These are phyloP conservation scores for Quercus glauca DNA, from an alignment of 306 rosid species.

Conservation along the genomic window DNA sequence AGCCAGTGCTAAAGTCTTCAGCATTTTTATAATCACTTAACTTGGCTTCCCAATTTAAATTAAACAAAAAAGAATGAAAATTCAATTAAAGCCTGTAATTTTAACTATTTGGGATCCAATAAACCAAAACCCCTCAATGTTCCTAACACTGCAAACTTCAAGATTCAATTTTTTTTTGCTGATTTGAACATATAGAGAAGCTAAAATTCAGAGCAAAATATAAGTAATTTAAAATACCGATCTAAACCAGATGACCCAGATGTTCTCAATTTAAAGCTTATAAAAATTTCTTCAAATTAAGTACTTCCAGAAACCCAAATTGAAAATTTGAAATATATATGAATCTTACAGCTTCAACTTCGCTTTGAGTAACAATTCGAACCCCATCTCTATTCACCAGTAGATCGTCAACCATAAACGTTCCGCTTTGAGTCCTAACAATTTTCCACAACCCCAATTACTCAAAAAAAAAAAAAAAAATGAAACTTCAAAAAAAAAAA, in stretches of 20 bases:
- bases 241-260: too few species aligned
- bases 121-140: too few species aligned
- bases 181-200: neutral
- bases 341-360: constrained; percentile 71
- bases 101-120: too few species aligned
- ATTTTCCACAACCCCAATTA: constrained; percentile 30
- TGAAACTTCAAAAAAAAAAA: neutral
- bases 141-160: too few species aligned
- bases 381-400: constrained; percentile 92
- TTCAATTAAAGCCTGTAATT: neutral
- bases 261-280: neutral
- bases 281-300: neutral
- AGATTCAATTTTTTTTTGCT: too few species aligned
- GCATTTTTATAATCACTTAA: too few species aligned
- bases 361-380: constrained; percentile 73
- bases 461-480: constrained; percentile 15
- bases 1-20: too few species aligned
- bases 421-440: constrained; percentile 87
- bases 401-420: constrained; percentile 93
- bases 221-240: neutral
- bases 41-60: too few species aligned
- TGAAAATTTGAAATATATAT: neutral
- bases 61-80: neutral
- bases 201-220: constrained; percentile 4
- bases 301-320: neutral